These are phyloP conservation scores for Athelia sp. DNA, from an alignment of 1,284 basidiomycete species.

Conservation along the genomic window DNA sequence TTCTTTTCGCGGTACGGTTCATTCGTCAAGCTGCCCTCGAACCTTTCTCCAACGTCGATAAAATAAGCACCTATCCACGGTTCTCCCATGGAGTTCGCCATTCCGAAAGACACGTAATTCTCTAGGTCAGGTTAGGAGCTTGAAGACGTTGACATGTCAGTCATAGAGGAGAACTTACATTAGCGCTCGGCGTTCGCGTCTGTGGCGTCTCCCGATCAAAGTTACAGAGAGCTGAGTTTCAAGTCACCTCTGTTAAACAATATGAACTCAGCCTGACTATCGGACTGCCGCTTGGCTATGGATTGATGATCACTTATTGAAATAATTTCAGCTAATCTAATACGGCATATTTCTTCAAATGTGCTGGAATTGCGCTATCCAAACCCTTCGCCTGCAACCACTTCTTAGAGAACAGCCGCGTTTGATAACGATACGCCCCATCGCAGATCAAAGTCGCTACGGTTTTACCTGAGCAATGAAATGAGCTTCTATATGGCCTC, in stretches of 20 bases:
- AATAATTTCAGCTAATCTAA: conserved; percentile 64
- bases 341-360: conserved; percentile 89
- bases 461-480: conserved; percentile 57
- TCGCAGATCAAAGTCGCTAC: conserved; percentile 92
- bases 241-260: no score
- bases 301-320: no score
- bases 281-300: no score
- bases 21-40: conserved; percentile 38
- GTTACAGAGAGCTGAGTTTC: no score
- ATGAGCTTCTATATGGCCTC: not conserved
- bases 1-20: conserved; percentile 26
- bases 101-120: conserved; percentile 9
- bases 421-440: conserved; percentile 96
- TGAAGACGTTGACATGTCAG: no score
- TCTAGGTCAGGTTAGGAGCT: no score
- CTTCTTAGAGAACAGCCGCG: conserved; percentile 89
- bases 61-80: conserved; percentile 55
- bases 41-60: conserved; percentile 36
- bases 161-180: no score
- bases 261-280: no score
- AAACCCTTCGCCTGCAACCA: conserved; percentile 90
- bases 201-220: not conserved
- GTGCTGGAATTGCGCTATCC: conserved; percentile 74
- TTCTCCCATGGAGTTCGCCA: conserved; percentile 34
- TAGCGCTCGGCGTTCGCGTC: not conserved